phyloP scores from a whole-genome alignment of 768 basidiomycete genomes.

The Phylloporus sp. region DNA sequence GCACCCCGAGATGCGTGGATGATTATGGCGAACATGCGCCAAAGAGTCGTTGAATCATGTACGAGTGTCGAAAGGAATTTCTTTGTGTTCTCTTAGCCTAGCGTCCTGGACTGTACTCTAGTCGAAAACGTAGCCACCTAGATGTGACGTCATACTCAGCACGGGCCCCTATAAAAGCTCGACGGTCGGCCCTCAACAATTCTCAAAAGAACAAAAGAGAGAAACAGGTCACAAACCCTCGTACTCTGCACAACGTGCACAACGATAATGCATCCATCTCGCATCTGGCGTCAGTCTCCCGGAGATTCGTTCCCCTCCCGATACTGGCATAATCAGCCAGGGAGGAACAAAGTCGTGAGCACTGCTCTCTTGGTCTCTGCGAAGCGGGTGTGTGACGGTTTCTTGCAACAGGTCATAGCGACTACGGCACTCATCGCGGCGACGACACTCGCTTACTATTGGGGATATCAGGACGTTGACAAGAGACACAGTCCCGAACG shows the following conservation, averaged over 20 bases:
- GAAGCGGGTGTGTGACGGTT: background rate
- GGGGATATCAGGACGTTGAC: slow-evolving; percentile 34
- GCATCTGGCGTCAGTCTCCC: slow-evolving; percentile 20
- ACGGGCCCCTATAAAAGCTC: slow-evolving; percentile 20
- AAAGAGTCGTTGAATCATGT: background rate
- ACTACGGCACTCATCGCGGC: slow-evolving; percentile 24
- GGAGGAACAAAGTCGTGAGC: slow-evolving; percentile 31
- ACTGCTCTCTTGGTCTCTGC: no score
- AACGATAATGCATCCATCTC: slow-evolving; percentile 25
- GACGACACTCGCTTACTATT: slow-evolving; percentile 32
- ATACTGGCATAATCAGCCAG: slow-evolving; percentile 32
- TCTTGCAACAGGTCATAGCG: slow-evolving; percentile 26
- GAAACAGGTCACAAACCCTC: background rate
- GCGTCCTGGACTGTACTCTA: no score
- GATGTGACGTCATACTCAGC: slow-evolving; percentile 26
- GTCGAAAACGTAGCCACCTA: background rate
- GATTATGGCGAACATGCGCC: background rate
- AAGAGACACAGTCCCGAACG: slow-evolving; percentile 24
- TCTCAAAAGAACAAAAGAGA: background rate
- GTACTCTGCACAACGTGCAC: background rate
- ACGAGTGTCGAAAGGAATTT: no score
- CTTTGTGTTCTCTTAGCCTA: background rate
- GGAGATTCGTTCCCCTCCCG: slow-evolving; percentile 26
- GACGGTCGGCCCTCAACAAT: slow-evolving; percentile 15
- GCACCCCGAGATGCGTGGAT: background rate